A percentile compares a stretch with the other conserved stretches of the same genome.
phyloP scores from a whole-genome alignment of 345 rosid species.

The Citrus cavaleriei region DNA sequence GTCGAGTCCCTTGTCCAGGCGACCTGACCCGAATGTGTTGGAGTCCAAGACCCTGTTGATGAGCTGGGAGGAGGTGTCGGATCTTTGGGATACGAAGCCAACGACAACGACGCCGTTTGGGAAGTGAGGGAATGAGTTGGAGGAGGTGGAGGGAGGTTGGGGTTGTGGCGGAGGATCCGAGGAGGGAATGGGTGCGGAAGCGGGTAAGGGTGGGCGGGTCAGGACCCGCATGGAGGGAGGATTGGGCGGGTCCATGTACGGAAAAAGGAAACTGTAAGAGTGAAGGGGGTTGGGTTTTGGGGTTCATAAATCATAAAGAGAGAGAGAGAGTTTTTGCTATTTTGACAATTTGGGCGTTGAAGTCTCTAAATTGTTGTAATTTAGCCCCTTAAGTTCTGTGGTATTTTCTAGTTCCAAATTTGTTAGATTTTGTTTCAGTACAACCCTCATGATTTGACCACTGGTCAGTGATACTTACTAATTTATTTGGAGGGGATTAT shows the following conservation, averaged over 20 bases:
- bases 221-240: constrained; percentile 66
- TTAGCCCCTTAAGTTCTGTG: background rate
- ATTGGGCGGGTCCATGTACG: constrained; percentile 43
- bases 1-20: constrained; percentile 29
- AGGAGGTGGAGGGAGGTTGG: constrained; percentile 13
- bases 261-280: background rate
- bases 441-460: background rate
- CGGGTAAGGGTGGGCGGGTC: constrained; percentile 44
- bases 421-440: background rate
- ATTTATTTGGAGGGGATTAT: no score
- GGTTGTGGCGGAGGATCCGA: constrained; percentile 25
- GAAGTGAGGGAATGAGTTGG: background rate
- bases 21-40: constrained; percentile 68
- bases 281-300: background rate
- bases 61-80: constrained; percentile 56
- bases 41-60: constrained; percentile 63
- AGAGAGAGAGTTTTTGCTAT: background rate
- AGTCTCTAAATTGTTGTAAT: background rate
- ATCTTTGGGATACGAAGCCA: constrained; percentile 57
- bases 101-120: constrained; percentile 60
- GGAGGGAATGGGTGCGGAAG: constrained; percentile 15
- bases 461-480: no score
- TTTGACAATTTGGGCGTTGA: background rate
- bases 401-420: background rate
- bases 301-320: constrained; percentile 1